phyloP scores from a whole-genome alignment of 1,284 basidiomycete species.

The Ganoderma meredithae region DNA sequence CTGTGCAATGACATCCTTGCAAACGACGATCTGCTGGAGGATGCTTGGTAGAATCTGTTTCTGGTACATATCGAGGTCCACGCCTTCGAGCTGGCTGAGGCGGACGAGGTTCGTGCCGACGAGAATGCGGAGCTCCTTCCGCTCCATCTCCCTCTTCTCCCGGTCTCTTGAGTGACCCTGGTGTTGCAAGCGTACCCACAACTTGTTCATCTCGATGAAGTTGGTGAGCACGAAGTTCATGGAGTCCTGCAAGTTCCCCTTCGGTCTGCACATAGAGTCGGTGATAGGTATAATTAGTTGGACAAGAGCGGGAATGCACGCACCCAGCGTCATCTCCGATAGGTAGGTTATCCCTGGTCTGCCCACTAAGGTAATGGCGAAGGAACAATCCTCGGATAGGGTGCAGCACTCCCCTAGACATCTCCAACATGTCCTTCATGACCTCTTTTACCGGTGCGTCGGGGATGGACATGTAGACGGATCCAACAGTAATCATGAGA shows the following conservation, averaged over 20 bases:
- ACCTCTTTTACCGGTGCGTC: slow-evolving; percentile 97
- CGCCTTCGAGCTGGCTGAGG: slow-evolving; percentile 91
- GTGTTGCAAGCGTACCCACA: slow-evolving; percentile 96
- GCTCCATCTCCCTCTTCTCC: slow-evolving; percentile 94
- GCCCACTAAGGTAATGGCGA: slow-evolving; percentile 93
- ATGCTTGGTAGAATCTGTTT: slow-evolving; percentile 86
- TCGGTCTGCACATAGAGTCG: slow-evolving; percentile 59
- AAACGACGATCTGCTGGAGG: slow-evolving; percentile 94
- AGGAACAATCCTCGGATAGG: slow-evolving; percentile 93
- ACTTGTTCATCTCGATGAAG: slow-evolving; percentile 99
- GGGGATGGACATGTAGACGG: slow-evolving; percentile 96
- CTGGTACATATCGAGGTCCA: slow-evolving; percentile 91
- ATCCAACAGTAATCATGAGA: slow-evolving; percentile 98
- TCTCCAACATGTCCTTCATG: slow-evolving; percentile 99
- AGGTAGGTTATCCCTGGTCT: slow-evolving; percentile 94
- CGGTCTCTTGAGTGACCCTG: slow-evolving; percentile 94
- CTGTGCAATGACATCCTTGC: slow-evolving; percentile 96
- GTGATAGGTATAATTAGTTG: neutral
- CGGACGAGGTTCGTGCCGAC: slow-evolving; percentile 97
- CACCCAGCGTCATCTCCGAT: slow-evolving; percentile 85
- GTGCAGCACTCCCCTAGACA: slow-evolving; percentile 94
- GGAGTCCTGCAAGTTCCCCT: slow-evolving; percentile 91
- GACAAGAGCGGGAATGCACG: slow-evolving; percentile 39
- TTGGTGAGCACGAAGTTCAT: slow-evolving; percentile 95
- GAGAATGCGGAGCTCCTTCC: slow-evolving; percentile 90